Conservation (phyloP, 768 basidiomycete species). For the Pulveroboletus sp. region DNA sequence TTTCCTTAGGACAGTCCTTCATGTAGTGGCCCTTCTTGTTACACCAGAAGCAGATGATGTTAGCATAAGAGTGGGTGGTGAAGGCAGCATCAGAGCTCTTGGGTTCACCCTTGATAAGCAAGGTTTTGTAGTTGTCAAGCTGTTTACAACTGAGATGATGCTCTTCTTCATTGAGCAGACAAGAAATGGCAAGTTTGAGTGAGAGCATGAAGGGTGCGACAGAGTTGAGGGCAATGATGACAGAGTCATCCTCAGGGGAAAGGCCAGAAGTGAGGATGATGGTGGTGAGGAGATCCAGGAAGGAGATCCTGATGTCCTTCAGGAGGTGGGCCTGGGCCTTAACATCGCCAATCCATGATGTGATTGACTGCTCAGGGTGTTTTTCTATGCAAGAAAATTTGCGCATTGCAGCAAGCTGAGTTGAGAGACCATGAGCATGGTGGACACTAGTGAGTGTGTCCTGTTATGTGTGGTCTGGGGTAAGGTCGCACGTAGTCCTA, state of each 20-base stretch:
- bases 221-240: slow-evolving; percentile 32
- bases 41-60: too few species aligned
- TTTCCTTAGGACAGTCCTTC: neutral
- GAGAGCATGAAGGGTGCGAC: slow-evolving; percentile 23
- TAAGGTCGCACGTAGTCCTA: too few species aligned
- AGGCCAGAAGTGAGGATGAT: slow-evolving; percentile 29
- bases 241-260: slow-evolving; percentile 21
- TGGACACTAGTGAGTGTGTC: neutral
- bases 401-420: neutral
- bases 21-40: too few species aligned
- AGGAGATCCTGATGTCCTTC: neutral
- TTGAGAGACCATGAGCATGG: neutral
- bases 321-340: neutral
- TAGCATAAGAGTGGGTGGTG: too few species aligned
- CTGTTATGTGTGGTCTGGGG: too few species aligned
- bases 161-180: slow-evolving; percentile 34
- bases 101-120: too few species aligned
- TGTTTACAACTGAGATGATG: slow-evolving; percentile 8
- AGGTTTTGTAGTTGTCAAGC: slow-evolving; percentile 5
- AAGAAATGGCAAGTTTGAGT: slow-evolving; percentile 25
- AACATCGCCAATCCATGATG: neutral
- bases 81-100: too few species aligned
- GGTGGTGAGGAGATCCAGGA: slow-evolving; percentile 12
- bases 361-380: neutral
- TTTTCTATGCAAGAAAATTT: slow-evolving; percentile 3